Base-by-base conservation (phyloP, 2,329 filamentous ascomycete species). In the Exophiala spinifera region DNA sequence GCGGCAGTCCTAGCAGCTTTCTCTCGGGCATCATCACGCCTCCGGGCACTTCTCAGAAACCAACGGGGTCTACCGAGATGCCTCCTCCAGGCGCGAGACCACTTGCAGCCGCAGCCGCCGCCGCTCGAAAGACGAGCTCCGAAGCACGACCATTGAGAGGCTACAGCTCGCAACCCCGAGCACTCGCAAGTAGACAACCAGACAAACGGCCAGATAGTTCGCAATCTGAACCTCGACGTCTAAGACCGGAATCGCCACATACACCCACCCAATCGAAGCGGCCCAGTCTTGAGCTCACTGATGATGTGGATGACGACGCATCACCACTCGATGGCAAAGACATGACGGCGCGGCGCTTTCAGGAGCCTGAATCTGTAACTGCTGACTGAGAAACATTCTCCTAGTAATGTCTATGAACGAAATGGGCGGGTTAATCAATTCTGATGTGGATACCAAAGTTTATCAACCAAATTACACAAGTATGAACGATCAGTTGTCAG, bases 11-110 rank as follows among this genome's bases (percentile, higher is more conserved):
- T 0, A 70, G 75, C 50, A 82, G 78, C 46, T 86, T 90, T 57
- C 77, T 91, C 17, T 86, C 86, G 0, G 91, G 91, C 1, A 82
- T 96, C 19, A 79, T 96, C 77, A 96, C 92, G 1, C 91, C 92
- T n/a, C 92, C 91, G 3, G 84, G 87, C 25, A 91, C 88, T 3
- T 83, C 84, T 51, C 70, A 87, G 45, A 85, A 83, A 61, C 82
- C 79, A 2, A 80, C 83, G 0, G 73, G 33, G 15, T 45, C 51
- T 13, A 48, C 15, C 23, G 42, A 77, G 70, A 75, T 51, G 65
- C 67, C 65, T 40, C 65, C 63, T 6, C 55, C 70, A 37, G 52
- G 67, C 61, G 28, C 65, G 65, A 42, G 61, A 63, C 40, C 64
- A 49, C 49, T 64, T 3, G 52, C 56, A 20, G 46, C 50, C 28